These are phyloP conservation scores for Alternaria incomplexa DNA, from an alignment of 2,329 filamentous ascomycete genomes.

Conservation along the genomic window DNA sequence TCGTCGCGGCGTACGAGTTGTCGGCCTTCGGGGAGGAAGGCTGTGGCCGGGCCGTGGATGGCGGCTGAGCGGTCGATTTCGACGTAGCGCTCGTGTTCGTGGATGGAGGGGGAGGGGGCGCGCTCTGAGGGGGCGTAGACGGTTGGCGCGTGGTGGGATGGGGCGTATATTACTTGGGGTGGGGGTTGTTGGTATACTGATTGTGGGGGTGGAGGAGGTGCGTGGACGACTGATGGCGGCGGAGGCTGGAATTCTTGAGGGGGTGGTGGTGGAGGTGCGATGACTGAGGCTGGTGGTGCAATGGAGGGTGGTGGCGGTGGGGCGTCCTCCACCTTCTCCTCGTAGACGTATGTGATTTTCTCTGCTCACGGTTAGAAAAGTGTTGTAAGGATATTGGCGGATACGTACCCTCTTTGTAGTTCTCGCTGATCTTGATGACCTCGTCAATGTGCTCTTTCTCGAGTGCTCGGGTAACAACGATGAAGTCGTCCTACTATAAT, in stretches of 20 bases:
- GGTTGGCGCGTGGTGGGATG: constrained; percentile 33
- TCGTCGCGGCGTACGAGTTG: constrained; percentile 27
- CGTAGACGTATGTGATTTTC: constrained; percentile 47
- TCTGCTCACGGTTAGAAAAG: constrained; percentile 25
- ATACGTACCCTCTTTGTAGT: constrained; percentile 62
- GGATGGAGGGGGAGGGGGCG: constrained; percentile 39
- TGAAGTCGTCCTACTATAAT: constrained; percentile 70
- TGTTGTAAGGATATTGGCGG: not conserved
- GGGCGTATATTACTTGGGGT: constrained; percentile 10
- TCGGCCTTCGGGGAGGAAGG: constrained; percentile 56
- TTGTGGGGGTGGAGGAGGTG: constrained; percentile 32
- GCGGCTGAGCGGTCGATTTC: constrained; percentile 56
- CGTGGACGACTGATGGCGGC: constrained; percentile 18
- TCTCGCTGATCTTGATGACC: constrained; percentile 80
- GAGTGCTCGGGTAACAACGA: constrained; percentile 82
- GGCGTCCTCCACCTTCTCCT: constrained; percentile 28
- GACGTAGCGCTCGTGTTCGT: constrained; percentile 44
- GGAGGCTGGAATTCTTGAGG: constrained; percentile 24
- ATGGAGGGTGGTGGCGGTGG: constrained; percentile 23
- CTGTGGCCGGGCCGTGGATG: constrained; percentile 54
- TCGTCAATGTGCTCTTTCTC: constrained; percentile 92
- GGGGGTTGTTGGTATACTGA: constrained; percentile 29
- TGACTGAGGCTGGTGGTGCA: constrained; percentile 17
- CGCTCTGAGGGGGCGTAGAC: constrained; percentile 43
- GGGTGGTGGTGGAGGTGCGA: constrained; percentile 28